Evolutionary conservation across 306 rosid genomes (phyloP), one percentile per base, ranked within the genome.

Genomic region (Cucurbita ficifolia): DNA sequence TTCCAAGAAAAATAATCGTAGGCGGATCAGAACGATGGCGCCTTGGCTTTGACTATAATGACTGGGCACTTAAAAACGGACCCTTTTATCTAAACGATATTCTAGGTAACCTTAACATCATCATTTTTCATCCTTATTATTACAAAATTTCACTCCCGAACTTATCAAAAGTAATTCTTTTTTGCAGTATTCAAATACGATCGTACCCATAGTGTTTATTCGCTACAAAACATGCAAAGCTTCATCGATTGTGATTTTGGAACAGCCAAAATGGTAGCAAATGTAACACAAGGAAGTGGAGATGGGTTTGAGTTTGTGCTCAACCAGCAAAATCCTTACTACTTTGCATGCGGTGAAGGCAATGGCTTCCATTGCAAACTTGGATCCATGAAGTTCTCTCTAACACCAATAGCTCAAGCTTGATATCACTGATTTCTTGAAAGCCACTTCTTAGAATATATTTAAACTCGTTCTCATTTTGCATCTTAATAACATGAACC

Each of bases 141-240:
- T 6, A 18, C 3, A 65, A 43, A 0, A 5, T 11, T 19, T 11
- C 10, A 21, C 1, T 11, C 54, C 10, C 18, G 5, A 42, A 67
- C 54, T 64, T 1, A 64, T 10, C 0, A 11, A 19, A 64, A 42
- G 29, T 4, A 9, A 8, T 42, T 18, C 0, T 3, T 13, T 43
- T 67, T 67, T 57, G 82, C 74, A 92, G 94, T 89, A 14, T 92
- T 92, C 84, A 92, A 87, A 83, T 89, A 86, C 35, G 93, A 84
- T 67, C 75, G 86, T 51, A 83, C 93, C 8, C 94, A 92, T 58
- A 88, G 81, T 22, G 56, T 68, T 3, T 68, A 68, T 49, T 8
- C 12, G 73, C 73, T 68, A 22, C 12, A 39, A 43, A 38, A 92
- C 88, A 73, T 70, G 3, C 0, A 35, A 58, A 89, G 94, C 77